Percentiles rank a stretch among this genome's conserved stretches.
phyloP scores from a whole-genome alignment of 2,329 filamentous ascomycete species.

The Didymellaceae sp. region DNA sequence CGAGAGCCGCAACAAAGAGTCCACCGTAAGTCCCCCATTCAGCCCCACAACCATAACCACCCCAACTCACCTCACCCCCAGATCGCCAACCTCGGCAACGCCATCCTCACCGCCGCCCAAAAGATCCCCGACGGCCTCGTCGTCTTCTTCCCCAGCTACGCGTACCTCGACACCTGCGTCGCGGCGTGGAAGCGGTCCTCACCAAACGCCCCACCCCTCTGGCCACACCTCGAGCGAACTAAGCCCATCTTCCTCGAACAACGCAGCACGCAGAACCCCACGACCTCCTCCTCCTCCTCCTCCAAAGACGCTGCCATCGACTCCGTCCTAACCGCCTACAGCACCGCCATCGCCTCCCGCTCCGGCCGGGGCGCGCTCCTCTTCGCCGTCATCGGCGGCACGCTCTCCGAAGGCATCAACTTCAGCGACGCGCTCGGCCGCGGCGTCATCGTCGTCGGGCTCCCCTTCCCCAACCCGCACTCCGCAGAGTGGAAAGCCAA shows the following conservation, averaged over 20 bases:
- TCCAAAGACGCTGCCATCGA: conserved; percentile 64
- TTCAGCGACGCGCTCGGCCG: conserved; percentile 91
- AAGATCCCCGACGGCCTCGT: conserved; percentile 88
- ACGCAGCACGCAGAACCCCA: conserved; percentile 49
- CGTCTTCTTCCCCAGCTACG: conserved; percentile 94
- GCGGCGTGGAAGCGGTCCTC: conserved; percentile 48
- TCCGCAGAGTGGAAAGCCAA: conserved; percentile 93
- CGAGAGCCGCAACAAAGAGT: conserved; percentile 71
- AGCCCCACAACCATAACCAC: neutral
- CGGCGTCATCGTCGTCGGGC: conserved; percentile 86
- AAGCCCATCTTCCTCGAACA: conserved; percentile 60
- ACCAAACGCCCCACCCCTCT: conserved; percentile 46
- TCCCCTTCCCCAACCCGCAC: conserved; percentile 90
- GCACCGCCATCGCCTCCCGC: conserved; percentile 63
- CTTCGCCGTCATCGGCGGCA: conserved; percentile 90
- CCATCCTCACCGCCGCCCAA: conserved; percentile 73
- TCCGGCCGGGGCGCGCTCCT: conserved; percentile 74
- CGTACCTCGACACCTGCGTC: conserved; percentile 78
- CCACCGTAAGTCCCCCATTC: conserved; percentile 58
- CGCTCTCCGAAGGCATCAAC: conserved; percentile 97
- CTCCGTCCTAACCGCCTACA: conserved; percentile 76
- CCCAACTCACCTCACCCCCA: conserved; percentile 26
- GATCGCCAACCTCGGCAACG: conserved; percentile 74
- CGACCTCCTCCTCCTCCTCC: conserved; percentile 64
- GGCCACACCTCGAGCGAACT: conserved; percentile 63